Conservation (phyloP, 805 yeast genomes). For the Ogataea allantospora region DNA sequence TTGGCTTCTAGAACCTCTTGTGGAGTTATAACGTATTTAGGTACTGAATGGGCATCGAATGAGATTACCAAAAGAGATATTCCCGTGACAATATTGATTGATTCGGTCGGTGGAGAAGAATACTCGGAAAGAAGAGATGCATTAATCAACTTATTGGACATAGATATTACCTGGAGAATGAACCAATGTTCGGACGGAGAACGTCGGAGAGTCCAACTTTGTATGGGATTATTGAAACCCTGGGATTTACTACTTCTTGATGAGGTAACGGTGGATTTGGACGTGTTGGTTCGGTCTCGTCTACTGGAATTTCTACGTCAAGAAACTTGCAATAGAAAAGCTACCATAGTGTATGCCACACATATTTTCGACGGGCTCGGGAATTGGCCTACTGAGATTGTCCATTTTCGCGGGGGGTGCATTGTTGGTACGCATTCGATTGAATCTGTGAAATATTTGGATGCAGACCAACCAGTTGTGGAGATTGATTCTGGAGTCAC, state of each 20-base stretch:
- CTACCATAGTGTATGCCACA: constrained; percentile 88
- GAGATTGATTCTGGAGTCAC: constrained; percentile 25
- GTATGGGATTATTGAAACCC: constrained; percentile 89
- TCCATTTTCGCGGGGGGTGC: constrained; percentile 73
- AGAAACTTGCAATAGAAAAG: constrained; percentile 70
- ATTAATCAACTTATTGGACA: constrained; percentile 74
- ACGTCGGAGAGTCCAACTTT: constrained; percentile 87
- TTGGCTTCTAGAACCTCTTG: constrained; percentile 27
- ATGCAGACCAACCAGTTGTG: constrained; percentile 16
- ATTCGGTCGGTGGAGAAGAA: constrained; percentile 76
- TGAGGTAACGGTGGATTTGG: constrained; percentile 96
- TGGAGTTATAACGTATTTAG: constrained; percentile 63
- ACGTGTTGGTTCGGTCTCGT: constrained; percentile 82
- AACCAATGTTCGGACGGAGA: constrained; percentile 91
- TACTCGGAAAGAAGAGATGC: constrained; percentile 74
- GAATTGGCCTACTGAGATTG: constrained; percentile 81
- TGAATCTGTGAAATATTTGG: constrained; percentile 35
- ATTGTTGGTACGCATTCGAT: constrained; percentile 38
- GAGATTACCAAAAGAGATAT: constrained; percentile 88
- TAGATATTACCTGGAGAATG: constrained; percentile 91
- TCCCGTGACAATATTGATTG: constrained; percentile 74
- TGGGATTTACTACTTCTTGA: constrained; percentile 88
- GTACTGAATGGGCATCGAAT: constrained; percentile 97
- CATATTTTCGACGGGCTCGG: constrained; percentile 96
- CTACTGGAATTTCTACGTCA: constrained; percentile 63